Evolutionary conservation across 495 filamentous ascomycete genomes (phyloP), one percentile per base, ranked within the genome.

Genomic region (Hypoxylon rickii): DNA sequence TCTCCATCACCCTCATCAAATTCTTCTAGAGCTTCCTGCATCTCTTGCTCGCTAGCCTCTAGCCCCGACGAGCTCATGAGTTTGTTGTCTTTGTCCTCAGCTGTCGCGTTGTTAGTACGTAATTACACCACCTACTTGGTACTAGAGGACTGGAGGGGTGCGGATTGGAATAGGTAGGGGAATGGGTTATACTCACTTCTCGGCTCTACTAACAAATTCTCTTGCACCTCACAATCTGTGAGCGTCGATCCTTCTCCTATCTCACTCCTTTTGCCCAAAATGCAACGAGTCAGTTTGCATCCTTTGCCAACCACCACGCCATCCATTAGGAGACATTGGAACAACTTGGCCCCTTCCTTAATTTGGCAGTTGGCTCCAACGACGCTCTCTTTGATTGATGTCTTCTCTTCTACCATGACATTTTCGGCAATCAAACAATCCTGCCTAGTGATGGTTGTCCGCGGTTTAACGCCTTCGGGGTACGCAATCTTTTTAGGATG

Each of bases 151-250:
- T 16, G 16, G 12, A 15, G 22, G 44, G 39, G 42, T 13, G 10
- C 12, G 15, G 16, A 31, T 5, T 31, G 26, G 26, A 31, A 34
- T 13, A 32, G n/a, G 33, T 31, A 38, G 36, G 21, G 16, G 17
- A 7, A 44, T 44, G 17, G 48, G 12, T 48, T 22, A 39, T 46
- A 82, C 83, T 80, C 73, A 86, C 84, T 92, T 63, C 83, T 86
- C 17, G 89, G 84, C 51, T 87, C 83, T 10, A 97, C 89, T n/a
- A 88, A 73, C 66, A 87, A 80, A 22, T 86, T 89, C 69, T 96
- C 89, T 68, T 96, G 89, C 2, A 97, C 84, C 70, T 96, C 92
- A 61, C 91, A 96, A 51, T 97, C 90, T 47, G 84, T 89, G 47
- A 98, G 73, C 13, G 79, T 77, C 39, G 82, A 87, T 38, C 87